Conservation (phyloP, 768 basidiomycete genomes). For the Paxillus rubicundulus region DNA sequence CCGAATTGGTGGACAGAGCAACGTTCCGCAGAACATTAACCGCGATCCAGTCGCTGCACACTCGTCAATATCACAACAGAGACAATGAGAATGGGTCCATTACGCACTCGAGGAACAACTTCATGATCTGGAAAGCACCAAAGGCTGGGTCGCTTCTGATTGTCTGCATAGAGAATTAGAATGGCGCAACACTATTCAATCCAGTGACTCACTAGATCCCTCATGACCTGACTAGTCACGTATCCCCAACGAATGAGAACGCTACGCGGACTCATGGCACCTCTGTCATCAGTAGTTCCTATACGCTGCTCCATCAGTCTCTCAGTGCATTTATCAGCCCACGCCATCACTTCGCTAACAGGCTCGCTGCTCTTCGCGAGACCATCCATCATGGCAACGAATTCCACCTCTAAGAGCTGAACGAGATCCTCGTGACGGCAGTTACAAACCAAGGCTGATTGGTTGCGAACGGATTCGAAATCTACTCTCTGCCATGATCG, state of each 20-base stretch:
- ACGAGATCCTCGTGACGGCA: slow-evolving; percentile 88
- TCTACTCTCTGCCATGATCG: slow-evolving; percentile 86
- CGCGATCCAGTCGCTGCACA: slow-evolving; percentile 83
- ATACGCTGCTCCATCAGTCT: slow-evolving; percentile 71
- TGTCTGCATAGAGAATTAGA: slow-evolving; percentile 48
- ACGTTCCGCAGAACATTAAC: slow-evolving; percentile 85
- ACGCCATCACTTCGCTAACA: slow-evolving; percentile 82
- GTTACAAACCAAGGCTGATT: slow-evolving; percentile 90
- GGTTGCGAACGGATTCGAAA: slow-evolving; percentile 88
- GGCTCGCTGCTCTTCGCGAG: slow-evolving; percentile 73
- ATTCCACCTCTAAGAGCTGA: slow-evolving; percentile 82
- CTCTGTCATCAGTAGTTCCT: slow-evolving; percentile 64
- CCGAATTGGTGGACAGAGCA: slow-evolving; percentile 86
- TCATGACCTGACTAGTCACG: slow-evolving; percentile 90
- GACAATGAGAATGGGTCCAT: background rate
- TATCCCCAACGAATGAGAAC: slow-evolving; percentile 90
- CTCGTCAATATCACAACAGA: slow-evolving; percentile 17
- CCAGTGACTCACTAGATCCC: slow-evolving; percentile 66
- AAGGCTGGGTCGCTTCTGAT: slow-evolving; percentile 92
- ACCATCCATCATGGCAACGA: slow-evolving; percentile 71
- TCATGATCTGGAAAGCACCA: slow-evolving; percentile 89
- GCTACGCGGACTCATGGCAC: slow-evolving; percentile 82
- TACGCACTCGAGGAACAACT: slow-evolving; percentile 85
- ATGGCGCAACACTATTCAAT: background rate
- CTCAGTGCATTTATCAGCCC: slow-evolving; percentile 91